Base-by-base conservation (phyloP, 2,329 filamentous ascomycete genomes). In the Paramyrothecium sp. region DNA sequence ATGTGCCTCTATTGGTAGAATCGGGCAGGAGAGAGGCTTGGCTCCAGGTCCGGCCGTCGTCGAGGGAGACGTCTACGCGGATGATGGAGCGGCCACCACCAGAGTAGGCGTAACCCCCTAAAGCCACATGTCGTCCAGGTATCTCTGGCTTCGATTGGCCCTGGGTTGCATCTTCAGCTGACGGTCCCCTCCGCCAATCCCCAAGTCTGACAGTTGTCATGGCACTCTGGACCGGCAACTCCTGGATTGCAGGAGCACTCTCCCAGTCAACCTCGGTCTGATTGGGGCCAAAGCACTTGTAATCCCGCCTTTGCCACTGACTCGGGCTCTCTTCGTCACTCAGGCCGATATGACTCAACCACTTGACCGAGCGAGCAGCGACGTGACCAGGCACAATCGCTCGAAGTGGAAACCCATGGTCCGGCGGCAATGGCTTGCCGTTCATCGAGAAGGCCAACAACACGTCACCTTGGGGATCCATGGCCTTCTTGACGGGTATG, bases 391-490 rank as follows among this genome's bases (percentile, higher is more conserved):
- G 85, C 0, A 89, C 84, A 3, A 89, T 75, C 1, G 81, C 81
- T 2, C 86, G 78, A 16, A 89, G 70, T 0, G 88, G 88, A 62
- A 80, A 89, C 0, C 88, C 88, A 63, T 90, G 88, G 58, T 89
- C 87, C 2, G 78, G 79, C 0, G 86, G 85, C 1, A 90, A 73
- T 0, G 83, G 77, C 57, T 81, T 67, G 53, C 84, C 86, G 60
- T 90, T 90, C 88, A 90, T 90, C 51, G 78, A 78, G 63, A 85
- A 89, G 0, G 87, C 87, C 1, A 89, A 74, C 26, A 90, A 73
- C 7, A 89, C 88, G 61, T 90, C 88, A 54, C 82, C 84, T 38
- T 78, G 77, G 0, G 82, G 82, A 53, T 88, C 84, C 19, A 87
- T 68, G 0, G 82, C 82, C 21, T 85, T 81, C 34, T 78, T 73